Base-by-base conservation (phyloP, 2,329 filamentous ascomycete genomes). In the Aspergillus sp. region DNA sequence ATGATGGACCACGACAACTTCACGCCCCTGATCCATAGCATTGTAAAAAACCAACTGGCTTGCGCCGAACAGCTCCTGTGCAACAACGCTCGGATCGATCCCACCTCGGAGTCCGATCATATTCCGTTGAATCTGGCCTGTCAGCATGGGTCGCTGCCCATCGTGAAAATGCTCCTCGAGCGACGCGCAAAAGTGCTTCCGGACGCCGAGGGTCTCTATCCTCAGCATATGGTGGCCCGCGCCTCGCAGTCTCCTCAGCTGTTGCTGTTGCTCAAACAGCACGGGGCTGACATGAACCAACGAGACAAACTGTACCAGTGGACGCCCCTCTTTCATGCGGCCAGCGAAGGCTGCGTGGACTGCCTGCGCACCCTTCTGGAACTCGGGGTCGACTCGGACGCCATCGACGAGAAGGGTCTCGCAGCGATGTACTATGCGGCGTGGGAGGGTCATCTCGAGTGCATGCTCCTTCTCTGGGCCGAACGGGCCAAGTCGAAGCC, bases 401-500 rank as follows among this genome's bases (percentile, higher is more conserved):
- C 91, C 50, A 76, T 90, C 41, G 94, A 99, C 66, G 94, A 99
- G 73, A 99, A 97, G 68, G 88, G 86, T 14, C 81, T 97, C 3
- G 91, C 92, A 2, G 92, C 94, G 23, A 91, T 97, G 86, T 99
- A 99, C 72, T 99, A 99, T 72, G 94, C 94, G 13, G 93, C 91
- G 0, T 99, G 94, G 94, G 94, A 99, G 75, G 94, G 94, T 0
- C 90, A 97, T 68, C 76, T 97, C 50, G 88, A 93, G 65, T 97
- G 94, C 75, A 96, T 99, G 89, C 87, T 88, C 64, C 80, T 97
- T 6, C 82, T 99, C 29, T 77, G 77, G 70, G 71, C 72, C n/a
- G 68, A 68, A 47, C 64, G 66, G 3, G 56, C 54, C 31, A 52
- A 65, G 25, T 53, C 57, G 3, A 56, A 52, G 4, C 36, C 63